A percentile compares a stretch with the other conserved stretches of the same genome.
Conservation (phyloP, 441 rosid genomes). For the Melastoma candidum region DNA sequence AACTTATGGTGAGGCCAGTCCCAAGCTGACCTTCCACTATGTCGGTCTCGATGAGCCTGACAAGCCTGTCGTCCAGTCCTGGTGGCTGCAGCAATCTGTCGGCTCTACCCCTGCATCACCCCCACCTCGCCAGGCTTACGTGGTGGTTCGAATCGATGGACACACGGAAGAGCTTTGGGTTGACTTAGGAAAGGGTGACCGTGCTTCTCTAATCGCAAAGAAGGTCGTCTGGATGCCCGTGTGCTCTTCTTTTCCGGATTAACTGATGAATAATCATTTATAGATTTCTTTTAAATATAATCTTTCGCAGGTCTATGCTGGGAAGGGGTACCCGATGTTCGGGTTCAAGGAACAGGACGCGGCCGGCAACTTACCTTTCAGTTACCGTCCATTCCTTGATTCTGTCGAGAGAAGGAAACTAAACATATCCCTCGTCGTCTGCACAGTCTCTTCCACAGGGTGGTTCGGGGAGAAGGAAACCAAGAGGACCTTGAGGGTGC, state of each 20-base stretch:
- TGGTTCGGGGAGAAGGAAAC: constrained; percentile 61
- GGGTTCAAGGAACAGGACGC: constrained; percentile 41
- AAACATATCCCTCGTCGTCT: constrained; percentile 59
- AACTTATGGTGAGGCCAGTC: constrained; percentile 26
- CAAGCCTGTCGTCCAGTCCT: constrained; percentile 41
- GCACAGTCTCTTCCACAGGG: constrained; percentile 56
- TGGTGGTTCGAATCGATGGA: constrained; percentile 41
- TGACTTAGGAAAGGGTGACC: constrained; percentile 23
- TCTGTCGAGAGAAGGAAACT: constrained; percentile 36
- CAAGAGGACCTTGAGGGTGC: constrained; percentile 38
- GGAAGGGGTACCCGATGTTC: constrained; percentile 64
- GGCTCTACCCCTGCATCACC: constrained; percentile 4
- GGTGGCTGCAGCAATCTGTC: constrained; percentile 18
- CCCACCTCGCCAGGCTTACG: constrained; percentile 38
- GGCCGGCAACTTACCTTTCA: constrained; percentile 45
- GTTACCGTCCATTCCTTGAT: constrained; percentile 32
- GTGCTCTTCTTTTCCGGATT: no score
- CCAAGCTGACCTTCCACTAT: constrained; percentile 55
- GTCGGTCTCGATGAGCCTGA: constrained; percentile 71
- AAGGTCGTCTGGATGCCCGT: no score
- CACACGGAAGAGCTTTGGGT: constrained; percentile 45
- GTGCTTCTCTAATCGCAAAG: no score
- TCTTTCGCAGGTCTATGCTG: constrained; percentile 22
- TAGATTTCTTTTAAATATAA: no score
- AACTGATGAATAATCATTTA: no score